Evolutionary conservation across 306 rosid genomes (phyloP).

Genomic region (Abrus pulchellus): DNA sequence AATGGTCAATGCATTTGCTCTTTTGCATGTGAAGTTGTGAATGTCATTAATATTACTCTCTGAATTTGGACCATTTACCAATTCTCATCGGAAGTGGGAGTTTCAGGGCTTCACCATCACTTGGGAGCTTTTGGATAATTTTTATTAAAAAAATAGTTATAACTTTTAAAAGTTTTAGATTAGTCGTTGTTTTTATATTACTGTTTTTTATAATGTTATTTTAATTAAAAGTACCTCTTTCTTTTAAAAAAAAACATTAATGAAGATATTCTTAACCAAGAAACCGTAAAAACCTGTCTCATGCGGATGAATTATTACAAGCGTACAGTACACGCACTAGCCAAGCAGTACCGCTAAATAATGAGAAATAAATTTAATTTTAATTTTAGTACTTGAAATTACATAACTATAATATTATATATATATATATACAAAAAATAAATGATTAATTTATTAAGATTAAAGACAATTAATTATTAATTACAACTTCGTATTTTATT

Average conservation of each 20-base stretch:
- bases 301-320: not conserved
- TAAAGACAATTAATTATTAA: too few species aligned
- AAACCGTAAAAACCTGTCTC: too few species aligned
- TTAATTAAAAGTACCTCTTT: not conserved
- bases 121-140: not conserved
- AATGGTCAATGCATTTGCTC: not conserved
- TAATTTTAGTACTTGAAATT: too few species aligned
- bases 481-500: too few species aligned
- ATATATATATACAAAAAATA: too few species aligned
- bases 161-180: not conserved
- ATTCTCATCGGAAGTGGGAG: not conserved
- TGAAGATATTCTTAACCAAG: not conserved
- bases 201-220: not conserved
- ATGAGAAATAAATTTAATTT: too few species aligned
- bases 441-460: too few species aligned
- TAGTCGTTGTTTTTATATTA: not conserved
- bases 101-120: not conserved
- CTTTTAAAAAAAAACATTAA: not conserved
- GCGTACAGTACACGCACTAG: not conserved
- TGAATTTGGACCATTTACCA: slow-evolving; percentile 28
- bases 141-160: not conserved
- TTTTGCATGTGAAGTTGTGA: slow-evolving; percentile 41
- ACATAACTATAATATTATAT: too few species aligned
- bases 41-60: slow-evolving; percentile 2
- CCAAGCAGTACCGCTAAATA: not conserved